Percentiles rank a stretch among this genome's conserved stretches.
Conservation (phyloP, 805 yeast genomes). For the Pichia phayaonensis region DNA sequence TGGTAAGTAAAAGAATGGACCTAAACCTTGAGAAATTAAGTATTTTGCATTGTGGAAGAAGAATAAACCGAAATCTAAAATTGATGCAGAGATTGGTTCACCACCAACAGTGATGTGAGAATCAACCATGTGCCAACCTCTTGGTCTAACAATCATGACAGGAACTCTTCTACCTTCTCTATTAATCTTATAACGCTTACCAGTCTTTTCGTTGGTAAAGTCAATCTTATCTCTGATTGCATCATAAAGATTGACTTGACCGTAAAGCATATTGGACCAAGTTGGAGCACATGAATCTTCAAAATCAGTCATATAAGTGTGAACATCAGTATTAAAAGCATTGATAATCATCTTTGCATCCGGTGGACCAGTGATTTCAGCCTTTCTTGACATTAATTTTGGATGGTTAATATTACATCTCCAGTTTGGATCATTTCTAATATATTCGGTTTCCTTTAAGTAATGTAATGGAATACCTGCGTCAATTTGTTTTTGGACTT, state of each 20-base stretch:
- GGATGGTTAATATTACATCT: constrained; percentile 66
- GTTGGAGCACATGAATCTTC: constrained; percentile 84
- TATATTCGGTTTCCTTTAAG: constrained; percentile 57
- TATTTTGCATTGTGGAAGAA: constrained; percentile 69
- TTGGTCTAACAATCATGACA: constrained; percentile 75
- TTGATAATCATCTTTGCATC: constrained; percentile 78
- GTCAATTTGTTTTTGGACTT: constrained; percentile 55
- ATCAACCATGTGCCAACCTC: constrained; percentile 84
- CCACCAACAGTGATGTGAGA: constrained; percentile 64
- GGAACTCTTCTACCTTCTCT: constrained; percentile 55
- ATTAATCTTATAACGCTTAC: constrained; percentile 33
- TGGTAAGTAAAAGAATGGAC: constrained; percentile 78
- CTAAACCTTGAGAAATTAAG: constrained; percentile 55
- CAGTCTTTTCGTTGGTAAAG: constrained; percentile 32
- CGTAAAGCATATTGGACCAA: constrained; percentile 72
- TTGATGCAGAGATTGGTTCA: constrained; percentile 70
- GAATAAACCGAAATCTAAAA: constrained; percentile 72
- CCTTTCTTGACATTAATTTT: constrained; percentile 66
- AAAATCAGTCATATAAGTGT: constrained; percentile 81
- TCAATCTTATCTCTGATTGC: constrained; percentile 64
- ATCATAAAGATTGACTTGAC: constrained; percentile 73
- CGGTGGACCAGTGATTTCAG: constrained; percentile 82
- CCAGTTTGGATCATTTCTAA: constrained; percentile 71
- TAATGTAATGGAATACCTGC: constrained; percentile 55
- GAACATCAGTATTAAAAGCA: constrained; percentile 70